Conservation (phyloP, 2,329 filamentous ascomycete species). For the Scorias spongiosa region DNA sequence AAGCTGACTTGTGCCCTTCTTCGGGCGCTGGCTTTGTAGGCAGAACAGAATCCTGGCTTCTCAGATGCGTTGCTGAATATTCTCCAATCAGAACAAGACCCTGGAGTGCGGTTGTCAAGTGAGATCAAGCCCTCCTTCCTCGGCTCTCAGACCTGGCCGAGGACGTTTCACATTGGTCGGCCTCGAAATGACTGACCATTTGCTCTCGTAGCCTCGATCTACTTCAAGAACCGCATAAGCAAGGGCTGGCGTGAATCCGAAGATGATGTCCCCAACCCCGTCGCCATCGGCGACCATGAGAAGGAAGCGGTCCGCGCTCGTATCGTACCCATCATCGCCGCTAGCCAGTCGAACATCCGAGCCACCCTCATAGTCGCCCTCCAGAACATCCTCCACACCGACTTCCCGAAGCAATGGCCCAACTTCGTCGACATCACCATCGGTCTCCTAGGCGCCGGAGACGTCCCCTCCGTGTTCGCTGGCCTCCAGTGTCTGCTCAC, state of each 20-base stretch:
- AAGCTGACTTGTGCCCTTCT: neutral
- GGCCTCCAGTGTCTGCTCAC: constrained; percentile 87
- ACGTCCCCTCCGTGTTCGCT: constrained; percentile 74
- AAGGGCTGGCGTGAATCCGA: constrained; percentile 75
- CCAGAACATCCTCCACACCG: constrained; percentile 88
- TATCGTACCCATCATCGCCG: constrained; percentile 74
- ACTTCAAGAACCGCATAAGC: constrained; percentile 93
- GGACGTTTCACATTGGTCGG: too few species aligned
- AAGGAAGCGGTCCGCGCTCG: constrained; percentile 77
- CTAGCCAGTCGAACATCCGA: constrained; percentile 65
- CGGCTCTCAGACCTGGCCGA: neutral
- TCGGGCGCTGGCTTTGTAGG: constrained; percentile 35
- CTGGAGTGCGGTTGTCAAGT: constrained; percentile 78
- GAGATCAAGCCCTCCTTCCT: constrained; percentile 25
- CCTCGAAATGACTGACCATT: neutral
- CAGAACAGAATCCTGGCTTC: constrained; percentile 81
- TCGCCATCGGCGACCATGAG: constrained; percentile 67
- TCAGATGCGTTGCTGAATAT: constrained; percentile 83
- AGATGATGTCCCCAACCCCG: constrained; percentile 39
- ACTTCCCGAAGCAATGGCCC: constrained; percentile 91
- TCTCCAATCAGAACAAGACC: constrained; percentile 73
- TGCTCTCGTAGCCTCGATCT: constrained; percentile 60
- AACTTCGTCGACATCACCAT: constrained; percentile 86
- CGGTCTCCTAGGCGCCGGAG: constrained; percentile 73
- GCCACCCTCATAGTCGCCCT: constrained; percentile 87